These are phyloP conservation scores for Penicillium coprophilum DNA, from an alignment of 495 filamentous ascomycete species.

Conservation along the genomic window DNA sequence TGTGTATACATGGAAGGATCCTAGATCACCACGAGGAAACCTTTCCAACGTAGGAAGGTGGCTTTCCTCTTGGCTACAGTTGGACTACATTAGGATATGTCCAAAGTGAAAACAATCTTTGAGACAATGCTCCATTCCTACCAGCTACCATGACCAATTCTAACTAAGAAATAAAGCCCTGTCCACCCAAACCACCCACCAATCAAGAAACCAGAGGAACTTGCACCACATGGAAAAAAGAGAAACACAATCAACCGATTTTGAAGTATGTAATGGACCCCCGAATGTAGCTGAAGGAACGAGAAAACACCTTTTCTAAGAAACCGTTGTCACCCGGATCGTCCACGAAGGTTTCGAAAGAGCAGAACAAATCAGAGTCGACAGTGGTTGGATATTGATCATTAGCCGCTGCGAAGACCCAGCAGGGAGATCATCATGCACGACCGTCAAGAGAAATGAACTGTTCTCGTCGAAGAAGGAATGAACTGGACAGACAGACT, in stretches of 20 bases:
- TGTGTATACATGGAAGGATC: too few relatives aligned
- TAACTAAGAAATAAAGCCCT: slow-evolving; percentile 11
- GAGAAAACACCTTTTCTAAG: slow-evolving; percentile 11
- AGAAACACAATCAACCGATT: slow-evolving; percentile 14
- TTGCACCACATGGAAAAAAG: slow-evolving; percentile 5
- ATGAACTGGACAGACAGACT: slow-evolving; percentile 14
- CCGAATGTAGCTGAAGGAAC: slow-evolving; percentile 19
- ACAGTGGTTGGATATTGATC: background rate
- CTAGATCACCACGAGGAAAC: background rate
- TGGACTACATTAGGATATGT: background rate
- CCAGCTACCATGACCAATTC: slow-evolving; percentile 18
- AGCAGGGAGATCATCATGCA: background rate
- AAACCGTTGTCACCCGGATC: slow-evolving; percentile 10
- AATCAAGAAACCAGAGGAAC: slow-evolving; percentile 12
- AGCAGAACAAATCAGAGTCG: background rate
- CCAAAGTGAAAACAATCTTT: background rate
- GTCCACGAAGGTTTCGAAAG: slow-evolving; percentile 16
- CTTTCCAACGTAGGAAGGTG: background rate
- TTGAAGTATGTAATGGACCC: slow-evolving; percentile 2
- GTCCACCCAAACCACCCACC: slow-evolving; percentile 11
- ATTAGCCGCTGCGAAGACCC: background rate
- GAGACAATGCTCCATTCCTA: slow-evolving; percentile 17
- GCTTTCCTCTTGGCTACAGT: background rate
- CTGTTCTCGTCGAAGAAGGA: slow-evolving; percentile 4
- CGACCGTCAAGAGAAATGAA: background rate